Evolutionary conservation across 2,329 filamentous ascomycete species (phyloP).

Genomic region (Colletotrichum filicis): DNA sequence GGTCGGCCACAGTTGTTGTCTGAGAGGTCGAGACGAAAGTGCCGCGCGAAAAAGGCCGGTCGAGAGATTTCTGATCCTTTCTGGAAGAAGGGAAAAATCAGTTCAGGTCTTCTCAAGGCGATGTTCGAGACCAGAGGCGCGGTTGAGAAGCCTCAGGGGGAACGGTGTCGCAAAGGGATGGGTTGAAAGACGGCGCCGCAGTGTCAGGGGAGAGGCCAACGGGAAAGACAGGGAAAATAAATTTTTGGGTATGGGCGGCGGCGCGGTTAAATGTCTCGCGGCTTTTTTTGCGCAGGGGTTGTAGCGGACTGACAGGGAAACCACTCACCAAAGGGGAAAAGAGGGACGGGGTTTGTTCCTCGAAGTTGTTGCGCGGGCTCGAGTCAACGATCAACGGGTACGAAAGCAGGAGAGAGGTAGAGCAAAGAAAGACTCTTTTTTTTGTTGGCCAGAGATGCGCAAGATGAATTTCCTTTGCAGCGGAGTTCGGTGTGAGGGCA

Average conservation of each 20-base stretch:
- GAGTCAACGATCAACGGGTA: slow-evolving; percentile 6
- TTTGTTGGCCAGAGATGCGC: background rate
- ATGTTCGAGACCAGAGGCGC: slow-evolving; percentile 29
- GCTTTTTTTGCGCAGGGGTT: slow-evolving; percentile 36
- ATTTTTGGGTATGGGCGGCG: slow-evolving; percentile 32
- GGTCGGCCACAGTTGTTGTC: slow-evolving; percentile 9
- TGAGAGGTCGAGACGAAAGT: slow-evolving; percentile 2
- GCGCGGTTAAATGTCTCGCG: slow-evolving; percentile 36
- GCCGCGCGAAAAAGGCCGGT: background rate
- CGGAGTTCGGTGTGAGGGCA: background rate
- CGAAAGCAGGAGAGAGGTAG: background rate
- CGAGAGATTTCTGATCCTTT: slow-evolving; percentile 3
- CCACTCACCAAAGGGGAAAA: slow-evolving; percentile 35
- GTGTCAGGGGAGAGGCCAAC: slow-evolving; percentile 36
- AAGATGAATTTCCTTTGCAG: background rate
- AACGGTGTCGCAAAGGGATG: slow-evolving; percentile 34
- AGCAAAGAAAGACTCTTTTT: background rate
- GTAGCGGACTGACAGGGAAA: slow-evolving; percentile 31
- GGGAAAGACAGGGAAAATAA: slow-evolving; percentile 35
- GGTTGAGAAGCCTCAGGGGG: slow-evolving; percentile 25
- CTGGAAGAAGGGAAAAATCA: slow-evolving; percentile 13
- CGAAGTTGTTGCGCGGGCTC: slow-evolving; percentile 13
- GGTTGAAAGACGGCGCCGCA: slow-evolving; percentile 29
- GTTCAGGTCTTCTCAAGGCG: slow-evolving; percentile 20
- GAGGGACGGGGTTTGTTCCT: slow-evolving; percentile 27